Base-by-base conservation (phyloP, 345 rosid genomes). In the Aethionema arabicum region DNA sequence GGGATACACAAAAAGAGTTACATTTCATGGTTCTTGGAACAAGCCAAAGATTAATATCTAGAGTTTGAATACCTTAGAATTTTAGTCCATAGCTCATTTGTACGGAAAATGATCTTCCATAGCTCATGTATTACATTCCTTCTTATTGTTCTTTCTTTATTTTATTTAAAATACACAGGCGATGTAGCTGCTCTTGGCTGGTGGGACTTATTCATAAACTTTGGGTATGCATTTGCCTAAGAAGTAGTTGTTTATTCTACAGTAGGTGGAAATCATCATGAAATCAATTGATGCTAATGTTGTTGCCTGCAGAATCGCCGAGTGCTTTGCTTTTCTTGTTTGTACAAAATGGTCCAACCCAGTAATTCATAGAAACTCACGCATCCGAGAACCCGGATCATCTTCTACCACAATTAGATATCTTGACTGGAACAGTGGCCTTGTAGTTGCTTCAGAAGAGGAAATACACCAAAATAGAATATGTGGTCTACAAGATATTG, bases 331-430 rank as follows among this genome's bases (percentile, higher is more conserved):
- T 48, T 93, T 84, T 72, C 88, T 93, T 57, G 97, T 93, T 68
- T 90, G 97, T 76, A 85, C 97, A 48, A 93, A 77, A 80, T 90
- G 99, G 99, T 90, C 97, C n/a, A 93, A 93, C 79, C 96, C 97
- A 59, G 78, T 76, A 59, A 93, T 93, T 68, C 99, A 93, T 74
- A 82, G 83, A 81, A 79, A 74, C 54, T 66, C 80, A 53, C 72
- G 53, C 11, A 52, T 77, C 31, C 80, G 85, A 66, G 91, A 83
- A 48, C 76, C 79, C 27, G 64, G 81, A 70, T 80, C 96, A 40
- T 85, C 97, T 48, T 84, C 88, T 21, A 63, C 82, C 45, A 46
- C 82, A 45, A n/a, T 65, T 36, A 72, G 76, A 69, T 87, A 87
- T 79, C 96, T 84, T 75, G 97, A 90, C 77, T 85, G 97, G 97